These are phyloP conservation scores for Penicillium palitans DNA, from an alignment of 2,329 filamentous ascomycete species.

Conservation along the genomic window DNA sequence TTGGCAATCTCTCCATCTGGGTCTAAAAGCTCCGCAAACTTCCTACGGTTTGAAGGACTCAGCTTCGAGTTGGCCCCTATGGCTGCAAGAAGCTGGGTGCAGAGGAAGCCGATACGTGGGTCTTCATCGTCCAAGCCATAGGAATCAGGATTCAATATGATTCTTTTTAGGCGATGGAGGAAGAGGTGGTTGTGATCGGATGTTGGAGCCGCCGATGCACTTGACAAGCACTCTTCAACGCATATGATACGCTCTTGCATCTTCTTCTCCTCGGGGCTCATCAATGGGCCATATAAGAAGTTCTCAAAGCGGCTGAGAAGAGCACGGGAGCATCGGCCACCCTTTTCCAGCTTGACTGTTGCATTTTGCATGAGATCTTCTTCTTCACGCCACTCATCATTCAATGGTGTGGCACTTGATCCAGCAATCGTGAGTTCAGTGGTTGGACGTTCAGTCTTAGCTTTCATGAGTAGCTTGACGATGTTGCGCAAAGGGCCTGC, in stretches of 20 bases:
- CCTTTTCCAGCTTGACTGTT: not conserved
- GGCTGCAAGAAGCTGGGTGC: not conserved
- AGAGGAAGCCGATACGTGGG: not conserved
- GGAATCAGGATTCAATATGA: not conserved
- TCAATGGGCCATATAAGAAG: slow-evolving; percentile 7
- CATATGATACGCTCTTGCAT: slow-evolving; percentile 3
- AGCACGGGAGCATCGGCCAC: not conserved
- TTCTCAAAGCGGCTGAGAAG: slow-evolving; percentile 4
- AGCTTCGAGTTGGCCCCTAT: not conserved
- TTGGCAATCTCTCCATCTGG: not conserved
- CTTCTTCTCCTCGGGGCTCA: slow-evolving; percentile 1
- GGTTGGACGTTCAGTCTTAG: not conserved
- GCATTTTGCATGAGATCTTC: slow-evolving; percentile 1
- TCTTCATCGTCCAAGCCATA: not conserved
- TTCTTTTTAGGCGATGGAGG: not conserved
- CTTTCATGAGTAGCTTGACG: not conserved
- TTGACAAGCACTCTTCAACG: slow-evolving; percentile 1
- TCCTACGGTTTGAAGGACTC: not conserved
- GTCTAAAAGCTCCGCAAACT: not conserved
- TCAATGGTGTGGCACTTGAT: too few relatives aligned
- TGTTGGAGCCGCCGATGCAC: not conserved
- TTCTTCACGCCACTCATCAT: not conserved
- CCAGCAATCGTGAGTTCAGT: not conserved
- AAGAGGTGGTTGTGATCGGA: not conserved
- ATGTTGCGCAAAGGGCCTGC: not conserved